Base-by-base conservation (phyloP, 441 rosid genomes). In the Euphorbia schlechtendalii region DNA sequence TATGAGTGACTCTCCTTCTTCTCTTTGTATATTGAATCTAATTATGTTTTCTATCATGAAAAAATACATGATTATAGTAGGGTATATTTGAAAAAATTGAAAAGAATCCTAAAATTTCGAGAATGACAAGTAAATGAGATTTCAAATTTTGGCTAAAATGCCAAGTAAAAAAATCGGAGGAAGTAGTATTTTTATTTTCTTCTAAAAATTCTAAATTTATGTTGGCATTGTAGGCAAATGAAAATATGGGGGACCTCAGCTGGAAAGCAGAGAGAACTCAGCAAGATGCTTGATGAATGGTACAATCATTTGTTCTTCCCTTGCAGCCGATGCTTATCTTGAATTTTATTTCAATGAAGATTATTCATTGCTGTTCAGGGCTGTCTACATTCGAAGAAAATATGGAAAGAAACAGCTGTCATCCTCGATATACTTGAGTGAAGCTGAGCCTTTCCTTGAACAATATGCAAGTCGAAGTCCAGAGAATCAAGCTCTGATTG, bases 221-320 rank as follows among this genome's bases (percentile, higher is more conserved):
- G 67, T 67, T 59, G 64, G 67, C 20, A 40, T 69, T 65, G 54
- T 78, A 94, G 99, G 84, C 98, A 91, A 77, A 89, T 94, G 94
- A 84, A 85, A 66, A 89, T 66, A 64, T 94, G 98, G 98, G 87
- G 89, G 48, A 89, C 89, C 34, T 91, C 96, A 70, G 69, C 84
- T 28, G 98, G 78, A 79, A 94, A 88, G 82, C 92, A 86, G 81
- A 80, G 68, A 68, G 88, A 83, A 78, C 92, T 94, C 61, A 73
- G 92, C 86, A 83, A 86, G 85, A 80, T 94, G 96, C 90, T 94
- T 57, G 98, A 89, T 83, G 99, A 94, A 84, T 94, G 99, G 99
- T 91, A 81, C 30, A 55, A 18, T 66, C 61, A 72, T 52, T 74
- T 54, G 57, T 25, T n/a, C 71, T 56, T 62, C 22, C 60, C 53